Evolutionary conservation across 2,329 filamentous ascomycete species (phyloP), one percentile per base, ranked within the genome.

Genomic region (Phialemonium atrogriseum): DNA sequence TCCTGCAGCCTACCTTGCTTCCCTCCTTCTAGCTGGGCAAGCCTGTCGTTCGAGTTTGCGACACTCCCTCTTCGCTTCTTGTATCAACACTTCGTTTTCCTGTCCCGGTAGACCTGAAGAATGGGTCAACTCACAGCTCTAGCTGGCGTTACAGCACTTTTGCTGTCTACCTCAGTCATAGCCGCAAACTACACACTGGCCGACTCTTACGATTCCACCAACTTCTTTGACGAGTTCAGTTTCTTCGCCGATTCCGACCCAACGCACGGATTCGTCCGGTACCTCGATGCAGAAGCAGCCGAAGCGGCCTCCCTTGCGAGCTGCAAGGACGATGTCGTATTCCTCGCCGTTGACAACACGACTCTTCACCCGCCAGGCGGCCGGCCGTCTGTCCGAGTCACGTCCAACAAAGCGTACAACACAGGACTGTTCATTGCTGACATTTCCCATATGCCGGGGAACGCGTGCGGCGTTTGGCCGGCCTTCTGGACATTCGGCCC

Each of bases 391-490:
- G 73, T 87, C 18, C 69, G 82, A 22, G 51, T 87, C 11, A 70
- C 75, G 39, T 82, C 77, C 49, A 76, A 67, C 36, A 64, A 66
- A 29, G 50, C 55, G 6, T 87, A 80, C 58, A 73, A 66, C 39
- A 65, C 75, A 35, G 81, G 78, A 16, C 70, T 86, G 17, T 70
- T 86, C 46, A 73, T 87, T 25, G 63, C 79, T 26, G 76, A 84
- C 48, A 72, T 86, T 41, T 64, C 60, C 10, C 80, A 86, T 46
- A 76, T 87, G 58, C 81, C 82, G 18, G 64, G 61, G 34, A 65
- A 68, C 8, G 60, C 66, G 25, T 86, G 82, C 44, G 81, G 83
- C 30, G 66, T 71, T 7, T 87, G 82, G 82, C 82, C 82, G 4
- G 78, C 80, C 58, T 67, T 80, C 54, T 73, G 68, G 68, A 62